Base-by-base conservation (phyloP, 2,329 filamentous ascomycete species). In the Macrophomina tecta region DNA sequence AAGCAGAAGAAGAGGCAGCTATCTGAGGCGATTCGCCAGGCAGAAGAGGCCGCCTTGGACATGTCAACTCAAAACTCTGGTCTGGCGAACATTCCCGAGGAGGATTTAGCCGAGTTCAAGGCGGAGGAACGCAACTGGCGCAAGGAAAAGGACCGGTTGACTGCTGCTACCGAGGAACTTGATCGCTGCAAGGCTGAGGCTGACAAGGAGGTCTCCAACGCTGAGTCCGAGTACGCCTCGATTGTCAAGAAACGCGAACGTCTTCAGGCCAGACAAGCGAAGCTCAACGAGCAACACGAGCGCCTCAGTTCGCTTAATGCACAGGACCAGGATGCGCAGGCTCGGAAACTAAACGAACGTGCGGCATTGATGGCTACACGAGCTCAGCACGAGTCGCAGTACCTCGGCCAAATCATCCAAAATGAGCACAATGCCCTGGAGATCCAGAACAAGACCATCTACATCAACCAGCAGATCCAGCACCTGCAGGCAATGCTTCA, bases 1-100 rank as follows among this genome's bases (percentile, higher is more conserved):
- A 86, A 87, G 70, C 90, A 92, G 75, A 91, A 92, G 76, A 87
- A 91, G 53, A 86, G 89, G 69, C 91, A 94, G 77, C 89, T 92
- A 74, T 88, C 86, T 66, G 90, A 90, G 66, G 90, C 91, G 75
- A 90, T 91, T 78, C 87, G 88, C 67, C 90, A 89, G 75, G 87
- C 87, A 4, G 87, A 90, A 71, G 87, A 89, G 72, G 89, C 89
- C 38, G 83, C 85, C 36, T 79, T 81, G 51, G 81, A 83, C 55
- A 80, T 91, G 30, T 82, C 84, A 66, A 74, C 79, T 9, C 84
- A 92, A 68, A 85, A 91, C n/a, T 89, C 88, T 72, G 84, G 85
- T 34, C 82, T 91, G 61, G 89, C 89, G 67, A 83, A 83, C 16
- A 82, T 91, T 58, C 90, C 91, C 0, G 83, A 86, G 32, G 87